Percentiles rank a stretch among this genome's conserved stretches.
These are phyloP conservation scores for Calophaca sinica DNA, from an alignment of 306 rosid genomes.

Conservation along the genomic window DNA sequence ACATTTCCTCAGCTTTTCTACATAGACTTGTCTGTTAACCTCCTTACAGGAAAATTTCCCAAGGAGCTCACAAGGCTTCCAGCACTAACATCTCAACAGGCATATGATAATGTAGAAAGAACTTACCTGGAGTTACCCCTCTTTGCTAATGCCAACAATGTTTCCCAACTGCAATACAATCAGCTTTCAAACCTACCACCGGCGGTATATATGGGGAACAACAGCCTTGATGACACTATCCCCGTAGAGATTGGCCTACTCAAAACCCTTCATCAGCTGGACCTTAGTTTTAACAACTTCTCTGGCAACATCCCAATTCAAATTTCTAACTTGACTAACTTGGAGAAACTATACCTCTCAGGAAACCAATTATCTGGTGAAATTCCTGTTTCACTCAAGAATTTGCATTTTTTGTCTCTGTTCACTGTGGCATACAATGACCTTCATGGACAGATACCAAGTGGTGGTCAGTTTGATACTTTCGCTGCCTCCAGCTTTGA, in stretches of 20 bases:
- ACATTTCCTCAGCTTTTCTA: conserved; percentile 71
- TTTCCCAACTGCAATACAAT: conserved; percentile 68
- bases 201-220: conserved; percentile 68
- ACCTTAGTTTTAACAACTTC: conserved; percentile 66
- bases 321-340: conserved; percentile 65
- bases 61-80: conserved; percentile 54
- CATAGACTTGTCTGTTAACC: conserved; percentile 71
- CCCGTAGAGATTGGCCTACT: conserved; percentile 70
- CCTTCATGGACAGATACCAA: conserved; percentile 76
- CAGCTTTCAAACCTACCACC: conserved; percentile 80
- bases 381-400: conserved; percentile 74
- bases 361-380: conserved; percentile 67
- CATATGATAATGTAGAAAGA: conserved; percentile 47
- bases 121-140: conserved; percentile 73
- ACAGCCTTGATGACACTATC: conserved; percentile 64
- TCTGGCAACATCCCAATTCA: conserved; percentile 72
- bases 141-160: conserved; percentile 68
- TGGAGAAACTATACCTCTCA: conserved; percentile 76
- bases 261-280: conserved; percentile 66
- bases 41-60: conserved; percentile 70
- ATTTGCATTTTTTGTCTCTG: conserved; percentile 71
- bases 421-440: conserved; percentile 76
- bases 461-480: conserved; percentile 81
- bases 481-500: conserved; percentile 68
- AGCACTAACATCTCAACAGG: conserved; percentile 57